phyloP scores from a whole-genome alignment of 164 flowering plant genomes.

The Aristolochia fimbriata region DNA sequence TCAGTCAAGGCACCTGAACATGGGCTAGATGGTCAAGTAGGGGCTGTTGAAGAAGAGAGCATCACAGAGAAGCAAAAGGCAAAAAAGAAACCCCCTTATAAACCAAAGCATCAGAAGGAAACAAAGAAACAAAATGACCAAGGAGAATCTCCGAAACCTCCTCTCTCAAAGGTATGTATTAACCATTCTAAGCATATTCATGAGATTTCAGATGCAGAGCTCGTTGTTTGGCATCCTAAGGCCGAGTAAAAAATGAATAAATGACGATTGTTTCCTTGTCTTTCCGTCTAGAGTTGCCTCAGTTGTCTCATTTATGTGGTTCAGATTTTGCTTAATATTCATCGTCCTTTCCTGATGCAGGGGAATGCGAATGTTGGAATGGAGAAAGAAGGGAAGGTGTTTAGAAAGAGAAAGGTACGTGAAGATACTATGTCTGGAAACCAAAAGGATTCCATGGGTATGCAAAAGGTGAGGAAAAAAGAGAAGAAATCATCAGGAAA shows the following conservation, averaged over 20 bases:
- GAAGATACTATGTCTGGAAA: constrained; percentile 13
- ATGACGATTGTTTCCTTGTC: neutral
- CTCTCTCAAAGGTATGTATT: too few species aligned
- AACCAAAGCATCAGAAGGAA: too few species aligned
- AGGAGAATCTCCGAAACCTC: too few species aligned
- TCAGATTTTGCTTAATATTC: neutral
- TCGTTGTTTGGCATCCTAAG: too few species aligned
- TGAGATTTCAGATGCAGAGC: too few species aligned
- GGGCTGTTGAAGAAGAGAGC: constrained; percentile 5
- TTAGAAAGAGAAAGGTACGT: constrained; percentile 30
- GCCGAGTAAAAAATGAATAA: too few species aligned
- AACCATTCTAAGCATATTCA: too few species aligned
- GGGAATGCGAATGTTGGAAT: neutral
- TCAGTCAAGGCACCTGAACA: too few species aligned
- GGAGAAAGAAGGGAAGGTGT: constrained; percentile 11
- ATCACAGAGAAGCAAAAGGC: too few species aligned
- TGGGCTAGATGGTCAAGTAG: constrained; percentile 7
- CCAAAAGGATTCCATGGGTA: constrained; percentile 9
- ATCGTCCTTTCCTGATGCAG: neutral
- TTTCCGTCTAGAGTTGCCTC: neutral
- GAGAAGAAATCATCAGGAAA: constrained; percentile 26
- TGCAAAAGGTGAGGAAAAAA: constrained; percentile 14
- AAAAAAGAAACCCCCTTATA: too few species aligned
- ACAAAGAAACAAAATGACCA: too few species aligned
- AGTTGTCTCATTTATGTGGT: neutral